Base-by-base conservation (phyloP, 164 flowering plant genomes). In the Echeveria elegans region DNA sequence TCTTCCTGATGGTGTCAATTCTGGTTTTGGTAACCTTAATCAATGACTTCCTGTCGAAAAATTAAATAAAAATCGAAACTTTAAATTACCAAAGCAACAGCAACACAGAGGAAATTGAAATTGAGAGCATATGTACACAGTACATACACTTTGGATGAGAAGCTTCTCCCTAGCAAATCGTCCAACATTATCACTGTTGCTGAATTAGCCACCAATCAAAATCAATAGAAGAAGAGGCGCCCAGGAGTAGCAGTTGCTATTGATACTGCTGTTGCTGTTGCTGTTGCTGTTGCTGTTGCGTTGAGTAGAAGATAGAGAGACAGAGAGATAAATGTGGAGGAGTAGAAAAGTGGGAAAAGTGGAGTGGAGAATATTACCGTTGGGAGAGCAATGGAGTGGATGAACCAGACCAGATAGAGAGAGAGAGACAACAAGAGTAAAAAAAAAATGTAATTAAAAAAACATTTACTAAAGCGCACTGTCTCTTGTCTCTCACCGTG, bases 101-200 rank as follows among this genome's bases (percentile, higher is more conserved):
- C 12, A 59, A 40, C 45, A 41, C 10, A 24, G 68, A 58, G 14
- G 70, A 43, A 21, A 15, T 18, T 21, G 37, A 19, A 23, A 5
- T 14, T 10, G 18, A 68, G n/a, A n/a, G n/a, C n/a, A n/a, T n/a
- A n/a, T n/a, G 4, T 43, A 6, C 36, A 7, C 66, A 29, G 52
- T 37, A 59, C 77, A 56, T 34, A 93, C 97, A 96, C 86, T 79
- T 88, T 93, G 34, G 89, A 62, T 69, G 83, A 66, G 66, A 86
- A 86, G 10, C 94, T 85, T 41, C 92, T 82, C 45, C 92, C 94
- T 29, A 87, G 70, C 15, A 93, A 32, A 2, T 92, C 94, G 80
- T 86, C 98, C 72, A 93, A 72, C 98, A 93, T 89, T 53, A 15
- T 53, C 29, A 53, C 41, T 4, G 28, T 50, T 7, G 21, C n/a